Evolutionary conservation across 139 green algal species (phyloP).

Genomic region (Tetraselmis striata): DNA sequence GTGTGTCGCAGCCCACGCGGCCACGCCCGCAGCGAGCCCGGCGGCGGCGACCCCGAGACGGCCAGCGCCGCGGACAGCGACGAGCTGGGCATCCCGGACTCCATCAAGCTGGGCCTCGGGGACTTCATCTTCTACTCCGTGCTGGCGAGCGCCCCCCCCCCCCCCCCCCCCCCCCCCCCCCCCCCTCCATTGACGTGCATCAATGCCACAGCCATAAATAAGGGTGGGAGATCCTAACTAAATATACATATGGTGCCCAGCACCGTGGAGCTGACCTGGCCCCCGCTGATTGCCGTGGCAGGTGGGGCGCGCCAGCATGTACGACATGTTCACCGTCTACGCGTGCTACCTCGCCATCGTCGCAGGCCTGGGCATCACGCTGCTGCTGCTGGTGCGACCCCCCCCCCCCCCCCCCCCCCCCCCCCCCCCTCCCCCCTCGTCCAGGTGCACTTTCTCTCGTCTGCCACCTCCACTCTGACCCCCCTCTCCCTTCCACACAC

Average conservation of each 20-base stretch:
- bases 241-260: too few species aligned
- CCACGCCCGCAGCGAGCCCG: too few species aligned
- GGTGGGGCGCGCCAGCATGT: constrained; percentile 89
- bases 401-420: too few species aligned
- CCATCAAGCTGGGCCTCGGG: constrained; percentile 90
- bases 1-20: too few species aligned
- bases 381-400: constrained; percentile 57
- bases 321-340: constrained; percentile 86
- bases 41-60: not conserved
- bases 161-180: not conserved
- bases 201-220: too few species aligned
- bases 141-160: constrained; percentile 38
- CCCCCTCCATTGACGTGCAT: not conserved
- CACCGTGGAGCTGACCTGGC: too few species aligned
- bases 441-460: not conserved
- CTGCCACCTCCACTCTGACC: not conserved
- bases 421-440: constrained; percentile 18
- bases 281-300: too few species aligned
- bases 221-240: too few species aligned
- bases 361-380: constrained; percentile 72
- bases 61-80: not conserved
- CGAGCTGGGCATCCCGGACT: constrained; percentile 19
- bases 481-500: too few species aligned
- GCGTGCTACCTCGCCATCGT: constrained; percentile 68
- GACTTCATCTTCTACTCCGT: constrained; percentile 99